Evolutionary conservation across 352 stramenopile species (phyloP), one percentile per base, ranked within the genome.

Genomic region (Saprolegnia parasitica): DNA sequence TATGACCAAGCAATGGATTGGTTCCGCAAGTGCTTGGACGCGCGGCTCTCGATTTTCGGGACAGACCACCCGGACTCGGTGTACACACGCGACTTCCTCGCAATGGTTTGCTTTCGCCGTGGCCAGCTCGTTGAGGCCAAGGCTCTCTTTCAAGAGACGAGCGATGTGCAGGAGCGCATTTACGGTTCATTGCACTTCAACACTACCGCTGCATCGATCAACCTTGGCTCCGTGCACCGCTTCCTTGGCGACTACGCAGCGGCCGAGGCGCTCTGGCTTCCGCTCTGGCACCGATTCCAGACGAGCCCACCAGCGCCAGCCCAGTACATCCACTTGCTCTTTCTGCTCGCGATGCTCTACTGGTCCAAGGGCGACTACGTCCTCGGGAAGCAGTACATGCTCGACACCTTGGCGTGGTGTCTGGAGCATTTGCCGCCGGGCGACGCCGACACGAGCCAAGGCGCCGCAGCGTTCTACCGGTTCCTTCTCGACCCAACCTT

Each of bases 371-470:
- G 47, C 24, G 24, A 55, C 24, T 55, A 55, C 24, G n/a, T 5
- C 24, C 2, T 2, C 5, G 47, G 2, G 2, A 23, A 29, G n/a
- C 24, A 23, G 2, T 29, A 55, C 5, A 52, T 52, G 18, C 18
- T 29, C 24, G 47, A 52, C 18, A 20, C 18, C 46, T 55, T 55
- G n/a, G 47, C n/a, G n/a, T 55, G 47, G 47, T 55, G 47, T 55
- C 24, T 55, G 24, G 47, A 2, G 2, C n/a, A 55, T 55, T 55
- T 23, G n/a, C 47, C 47, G 24, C 47, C 47, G 24, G 24, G 24
- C n/a, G n/a, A 55, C 47, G 24, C 47, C 24, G 47, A 55, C 24
- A 55, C 47, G n/a, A 55, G n/a, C 24, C 47, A 55, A 55, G 47
- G n/a, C 2, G 47, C 47, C 2, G 2, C n/a, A 5, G n/a, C n/a